Evolutionary conservation across 495 filamentous ascomycete genomes (phyloP).

Genomic region (Choiromyces venosus): DNA sequence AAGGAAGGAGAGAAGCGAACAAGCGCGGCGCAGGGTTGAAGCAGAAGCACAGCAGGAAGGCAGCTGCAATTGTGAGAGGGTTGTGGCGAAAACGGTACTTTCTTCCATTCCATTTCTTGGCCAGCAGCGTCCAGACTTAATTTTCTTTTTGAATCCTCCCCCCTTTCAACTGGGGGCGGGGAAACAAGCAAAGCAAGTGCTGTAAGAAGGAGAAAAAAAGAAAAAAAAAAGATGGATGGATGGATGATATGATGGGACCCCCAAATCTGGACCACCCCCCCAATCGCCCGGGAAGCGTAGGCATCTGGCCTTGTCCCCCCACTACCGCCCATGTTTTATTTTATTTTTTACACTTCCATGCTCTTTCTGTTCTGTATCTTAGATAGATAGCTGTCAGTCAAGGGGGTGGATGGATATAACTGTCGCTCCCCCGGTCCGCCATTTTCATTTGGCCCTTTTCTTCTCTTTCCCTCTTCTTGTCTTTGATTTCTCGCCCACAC

Average conservation of each 20-base stretch:
- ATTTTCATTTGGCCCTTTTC: background rate
- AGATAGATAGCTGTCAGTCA: background rate
- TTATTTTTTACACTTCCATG: no score
- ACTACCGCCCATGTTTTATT: background rate
- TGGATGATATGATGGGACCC: no score
- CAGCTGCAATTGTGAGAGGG: background rate
- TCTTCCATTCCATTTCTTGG: background rate
- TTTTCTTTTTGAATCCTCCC: background rate
- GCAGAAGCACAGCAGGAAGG: background rate
- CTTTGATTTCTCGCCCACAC: background rate
- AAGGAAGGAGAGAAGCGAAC: background rate
- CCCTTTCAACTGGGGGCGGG: background rate
- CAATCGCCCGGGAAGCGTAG: background rate
- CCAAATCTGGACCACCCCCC: background rate
- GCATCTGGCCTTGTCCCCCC: background rate
- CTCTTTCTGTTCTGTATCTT: background rate
- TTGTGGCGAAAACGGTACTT: background rate
- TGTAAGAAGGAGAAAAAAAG: background rate
- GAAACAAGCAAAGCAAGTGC: no score
- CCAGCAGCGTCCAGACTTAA: background rate
- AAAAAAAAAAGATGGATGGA: background rate
- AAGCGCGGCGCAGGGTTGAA: background rate
- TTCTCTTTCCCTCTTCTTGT: background rate
- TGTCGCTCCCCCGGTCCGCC: background rate
- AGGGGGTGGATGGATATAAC: background rate